Evolutionary conservation across 2,329 filamentous ascomycete genomes (phyloP), one percentile per base, ranked within the genome.

Genomic region (Dactylellina haptotyla): DNA sequence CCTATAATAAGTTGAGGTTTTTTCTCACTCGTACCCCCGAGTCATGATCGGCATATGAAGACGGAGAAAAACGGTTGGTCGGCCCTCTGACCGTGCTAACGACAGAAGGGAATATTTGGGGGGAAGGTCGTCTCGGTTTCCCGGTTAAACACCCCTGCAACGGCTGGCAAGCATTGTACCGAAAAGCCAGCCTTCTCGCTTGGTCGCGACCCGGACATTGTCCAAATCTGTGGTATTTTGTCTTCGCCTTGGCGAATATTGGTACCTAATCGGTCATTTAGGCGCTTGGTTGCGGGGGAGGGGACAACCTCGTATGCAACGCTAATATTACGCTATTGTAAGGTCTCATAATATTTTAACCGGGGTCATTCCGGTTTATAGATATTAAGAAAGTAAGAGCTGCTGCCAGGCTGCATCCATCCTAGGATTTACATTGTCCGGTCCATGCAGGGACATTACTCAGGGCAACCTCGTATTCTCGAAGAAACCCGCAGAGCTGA

Each of bases 11-110:
- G n/a, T n/a, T 41, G 18, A 41, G 8, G 37, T 3, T n/a, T 41
- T n/a, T 41, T 41, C 12, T n/a, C 18, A n/a, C n/a, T 14, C 23
- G 1, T 18, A 30, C 3, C 32, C 28, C n/a, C 63, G 56, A 62
- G 64, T 62, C 56, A 69, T 34, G 56, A 69, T 56, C 64, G 48
- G 64, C 64, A 69, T 18, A 20, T 69, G 20, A 48, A 39, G 12
- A 53, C 56, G 64, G 64, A 61, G n/a, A 56, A 25, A 50, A 37
- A 43, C 63, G 63, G 63, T 67, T 67, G 45, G 32, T 51, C 64
- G 64, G 64, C 64, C 64, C 64, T 69, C 50, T 46, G 56, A 53
- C 64, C 64, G 64, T 53, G 26, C 56, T 34, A 43, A 34, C 34
- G 30, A 28, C 25, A 28, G 51, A 30, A n/a, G 34, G 23, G 26